These are phyloP conservation scores for Diaporthe citrichinensis DNA, from an alignment of 2,329 filamentous ascomycete species.

Conservation along the genomic window DNA sequence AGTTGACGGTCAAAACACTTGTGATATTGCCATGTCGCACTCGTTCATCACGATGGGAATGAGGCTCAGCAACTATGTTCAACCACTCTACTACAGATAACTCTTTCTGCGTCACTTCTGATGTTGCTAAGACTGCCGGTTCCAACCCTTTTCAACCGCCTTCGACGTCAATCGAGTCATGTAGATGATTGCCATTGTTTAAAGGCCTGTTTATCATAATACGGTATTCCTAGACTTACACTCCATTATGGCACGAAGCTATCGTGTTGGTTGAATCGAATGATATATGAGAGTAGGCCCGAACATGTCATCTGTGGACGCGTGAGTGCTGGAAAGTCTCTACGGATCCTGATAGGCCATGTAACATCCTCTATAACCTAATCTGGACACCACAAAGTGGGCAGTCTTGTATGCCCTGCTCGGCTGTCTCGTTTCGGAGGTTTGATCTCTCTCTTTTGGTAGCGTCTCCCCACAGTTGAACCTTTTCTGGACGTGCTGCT, in stretches of 20 bases:
- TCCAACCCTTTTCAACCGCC: no score
- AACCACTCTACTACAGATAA: no score
- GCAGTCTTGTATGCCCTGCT: not conserved
- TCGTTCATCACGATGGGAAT: not conserved
- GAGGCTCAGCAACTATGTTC: no score
- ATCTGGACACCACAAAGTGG: not conserved
- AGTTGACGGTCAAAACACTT: not conserved
- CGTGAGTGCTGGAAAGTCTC: not conserved
- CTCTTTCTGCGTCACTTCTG: no score
- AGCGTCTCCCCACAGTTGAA: not conserved
- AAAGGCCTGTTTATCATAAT: not conserved
- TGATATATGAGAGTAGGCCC: no score
- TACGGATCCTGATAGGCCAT: not conserved
- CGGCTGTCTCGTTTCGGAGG: not conserved
- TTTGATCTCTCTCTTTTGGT: not conserved
- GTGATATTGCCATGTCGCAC: not conserved
- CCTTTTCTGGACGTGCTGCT: not conserved
- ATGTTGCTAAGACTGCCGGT: no score
- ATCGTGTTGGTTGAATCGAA: not conserved
- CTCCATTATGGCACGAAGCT: not conserved
- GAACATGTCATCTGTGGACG: not conserved
- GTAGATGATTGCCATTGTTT: no score
- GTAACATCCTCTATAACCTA: not conserved
- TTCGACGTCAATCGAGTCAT: no score
- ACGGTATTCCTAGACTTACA: not conserved